A percentile compares a stretch with the other conserved stretches of the same genome.
These are phyloP conservation scores for Tolypocladium nubicola DNA, from an alignment of 2,329 filamentous ascomycete genomes.

Conservation along the genomic window DNA sequence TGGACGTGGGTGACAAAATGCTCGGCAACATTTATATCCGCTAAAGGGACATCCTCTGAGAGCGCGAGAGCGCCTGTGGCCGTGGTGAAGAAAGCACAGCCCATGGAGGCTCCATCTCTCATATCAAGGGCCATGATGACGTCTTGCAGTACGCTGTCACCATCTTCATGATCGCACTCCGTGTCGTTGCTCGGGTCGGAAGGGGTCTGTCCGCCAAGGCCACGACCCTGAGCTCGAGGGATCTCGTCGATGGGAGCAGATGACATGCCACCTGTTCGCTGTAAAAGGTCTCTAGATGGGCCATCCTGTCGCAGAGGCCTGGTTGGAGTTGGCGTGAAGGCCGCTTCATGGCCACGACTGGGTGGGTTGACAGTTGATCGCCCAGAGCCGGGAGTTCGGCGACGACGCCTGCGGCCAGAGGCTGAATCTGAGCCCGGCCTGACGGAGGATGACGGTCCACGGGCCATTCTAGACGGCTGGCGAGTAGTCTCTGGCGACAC, in stretches of 20 bases:
- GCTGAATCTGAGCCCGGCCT: background rate
- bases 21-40: slow-evolving; percentile 59
- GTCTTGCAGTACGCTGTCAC: slow-evolving; percentile 28
- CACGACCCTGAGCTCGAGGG: background rate
- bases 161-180: background rate
- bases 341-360: background rate
- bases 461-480: background rate
- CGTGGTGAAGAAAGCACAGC: slow-evolving; percentile 75
- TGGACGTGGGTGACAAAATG: slow-evolving; percentile 43
- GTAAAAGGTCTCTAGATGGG: background rate
- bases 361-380: background rate
- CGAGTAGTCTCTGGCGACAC: background rate
- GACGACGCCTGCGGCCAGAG: background rate
- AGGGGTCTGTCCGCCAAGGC: background rate
- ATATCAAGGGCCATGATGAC: slow-evolving; percentile 74
- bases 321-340: background rate
- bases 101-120: slow-evolving; percentile 58
- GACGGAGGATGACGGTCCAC: background rate
- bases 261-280: background rate
- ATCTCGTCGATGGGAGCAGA: background rate
- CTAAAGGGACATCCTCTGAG: slow-evolving; percentile 64
- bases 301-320: background rate
- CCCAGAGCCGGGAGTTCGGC: background rate
- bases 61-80: slow-evolving; percentile 60
- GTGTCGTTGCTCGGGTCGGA: background rate